Percentiles rank a stretch among this genome's conserved stretches.
Evolutionary conservation across 306 rosid species (phyloP).

Genomic region (Sphenostylis stenocarpa): DNA sequence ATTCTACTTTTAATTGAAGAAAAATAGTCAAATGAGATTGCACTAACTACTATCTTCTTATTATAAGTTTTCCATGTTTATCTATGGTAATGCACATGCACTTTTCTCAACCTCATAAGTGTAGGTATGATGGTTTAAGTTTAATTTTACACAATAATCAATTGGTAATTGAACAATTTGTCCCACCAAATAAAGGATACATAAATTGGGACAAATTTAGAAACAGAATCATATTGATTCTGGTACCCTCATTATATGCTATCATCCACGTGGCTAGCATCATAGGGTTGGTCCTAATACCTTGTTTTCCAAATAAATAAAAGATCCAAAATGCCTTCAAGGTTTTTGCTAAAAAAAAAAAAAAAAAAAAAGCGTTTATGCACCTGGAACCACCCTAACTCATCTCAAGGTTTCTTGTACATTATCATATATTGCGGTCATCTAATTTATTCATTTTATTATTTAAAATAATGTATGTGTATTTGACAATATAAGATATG

Average conservation of each 20-base stretch:
- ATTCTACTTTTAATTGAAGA: background rate
- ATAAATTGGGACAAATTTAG: background rate
- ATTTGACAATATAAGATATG: background rate
- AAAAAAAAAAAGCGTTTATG: too few species aligned
- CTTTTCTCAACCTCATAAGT: constrained; percentile 1
- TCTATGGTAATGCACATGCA: background rate
- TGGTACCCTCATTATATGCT: background rate
- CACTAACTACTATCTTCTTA: background rate
- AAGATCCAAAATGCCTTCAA: background rate
- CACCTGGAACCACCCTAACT: background rate
- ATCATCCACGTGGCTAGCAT: background rate
- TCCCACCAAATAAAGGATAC: background rate
- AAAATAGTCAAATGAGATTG: background rate
- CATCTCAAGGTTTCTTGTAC: background rate
- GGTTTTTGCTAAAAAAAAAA: background rate
- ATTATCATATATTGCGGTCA: background rate
- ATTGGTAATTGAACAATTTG: background rate
- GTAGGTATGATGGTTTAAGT: background rate
- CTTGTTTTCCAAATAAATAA: background rate
- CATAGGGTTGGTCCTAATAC: background rate
- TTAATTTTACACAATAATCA: background rate
- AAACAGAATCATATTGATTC: background rate
- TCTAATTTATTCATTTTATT: background rate
- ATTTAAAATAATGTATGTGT: background rate
- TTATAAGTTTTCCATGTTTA: background rate